Percentiles rank a stretch among this genome's conserved stretches.
Evolutionary conservation across 2,329 filamentous ascomycete species (phyloP).

Genomic region (Aspergillus ruber): DNA sequence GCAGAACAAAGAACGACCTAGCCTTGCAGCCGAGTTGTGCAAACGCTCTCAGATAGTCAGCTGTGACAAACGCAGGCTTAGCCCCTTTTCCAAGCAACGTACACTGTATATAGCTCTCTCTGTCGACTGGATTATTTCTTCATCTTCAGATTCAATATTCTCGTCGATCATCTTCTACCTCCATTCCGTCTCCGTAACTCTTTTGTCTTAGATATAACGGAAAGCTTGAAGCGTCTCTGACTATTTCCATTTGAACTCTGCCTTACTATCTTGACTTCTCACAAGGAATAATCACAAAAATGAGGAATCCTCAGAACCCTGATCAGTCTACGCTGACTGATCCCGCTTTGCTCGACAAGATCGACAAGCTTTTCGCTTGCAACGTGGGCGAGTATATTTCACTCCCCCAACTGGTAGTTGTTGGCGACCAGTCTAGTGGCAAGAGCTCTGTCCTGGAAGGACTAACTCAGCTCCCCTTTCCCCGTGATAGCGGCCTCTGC

Average conservation of each 20-base stretch:
- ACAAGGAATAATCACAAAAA: background rate
- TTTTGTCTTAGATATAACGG: background rate
- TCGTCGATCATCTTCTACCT: background rate
- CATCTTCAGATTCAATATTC: too few species aligned
- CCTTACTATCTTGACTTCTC: background rate
- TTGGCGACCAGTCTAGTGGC: conserved; percentile 29
- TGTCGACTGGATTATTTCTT: background rate
- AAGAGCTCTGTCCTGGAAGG: conserved; percentile 28
- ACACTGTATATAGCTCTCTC: background rate
- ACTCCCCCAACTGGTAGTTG: conserved; percentile 23
- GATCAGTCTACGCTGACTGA: background rate
- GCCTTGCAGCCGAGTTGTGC: background rate
- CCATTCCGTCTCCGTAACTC: background rate
- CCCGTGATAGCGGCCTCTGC: conserved; percentile 22
- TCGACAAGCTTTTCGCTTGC: conserved; percentile 1
- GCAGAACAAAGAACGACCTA: background rate
- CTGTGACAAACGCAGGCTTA: background rate
- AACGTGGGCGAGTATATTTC: conserved; percentile 1
- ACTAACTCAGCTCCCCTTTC: conserved; percentile 24
- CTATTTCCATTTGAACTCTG: background rate
- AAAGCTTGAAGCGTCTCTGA: background rate
- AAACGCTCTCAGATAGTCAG: background rate
- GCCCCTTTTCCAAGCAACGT: background rate
- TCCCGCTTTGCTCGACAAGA: conserved; percentile 1
- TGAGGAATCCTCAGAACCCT: background rate